Percentiles rank a stretch among this genome's conserved stretches.
Evolutionary conservation across 2,329 filamentous ascomycete genomes (phyloP).

Genomic region (Bipolaris victoriae): DNA sequence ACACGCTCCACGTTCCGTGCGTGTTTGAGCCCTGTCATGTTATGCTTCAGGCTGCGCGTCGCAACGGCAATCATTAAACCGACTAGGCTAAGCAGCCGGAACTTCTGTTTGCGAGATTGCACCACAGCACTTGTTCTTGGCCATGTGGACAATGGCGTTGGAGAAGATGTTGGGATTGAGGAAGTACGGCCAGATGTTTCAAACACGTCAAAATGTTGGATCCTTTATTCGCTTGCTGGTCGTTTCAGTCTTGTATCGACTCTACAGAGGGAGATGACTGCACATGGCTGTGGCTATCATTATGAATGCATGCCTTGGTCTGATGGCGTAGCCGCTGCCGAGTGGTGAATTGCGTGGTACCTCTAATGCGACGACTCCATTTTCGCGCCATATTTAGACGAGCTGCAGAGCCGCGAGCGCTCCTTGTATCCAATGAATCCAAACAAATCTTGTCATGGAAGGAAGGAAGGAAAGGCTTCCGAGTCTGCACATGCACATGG

Average conservation of each 20-base stretch:
- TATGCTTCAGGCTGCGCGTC: constrained; percentile 29
- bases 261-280: not conserved
- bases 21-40: constrained; percentile 38
- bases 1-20: constrained; percentile 44
- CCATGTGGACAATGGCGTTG: not conserved
- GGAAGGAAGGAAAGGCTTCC: not conserved
- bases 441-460: not conserved
- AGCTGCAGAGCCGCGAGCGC: not conserved
- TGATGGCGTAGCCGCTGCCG: not conserved
- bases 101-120: constrained; percentile 34
- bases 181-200: constrained; percentile 13
- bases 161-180: constrained; percentile 12
- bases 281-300: not conserved
- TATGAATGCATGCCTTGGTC: constrained; percentile 6
- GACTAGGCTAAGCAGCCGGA: constrained; percentile 19
- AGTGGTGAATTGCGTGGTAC: not conserved
- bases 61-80: constrained; percentile 12
- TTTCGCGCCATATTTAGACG: not conserved
- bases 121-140: constrained; percentile 4
- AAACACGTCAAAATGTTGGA: constrained; percentile 16
- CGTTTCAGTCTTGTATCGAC: not conserved
- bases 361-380: not conserved
- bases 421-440: not conserved
- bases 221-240: constrained; percentile 14
- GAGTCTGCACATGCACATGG: not conserved